Base-by-base conservation (phyloP, 2,329 filamentous ascomycete genomes). In the Fusarium temperatum region DNA sequence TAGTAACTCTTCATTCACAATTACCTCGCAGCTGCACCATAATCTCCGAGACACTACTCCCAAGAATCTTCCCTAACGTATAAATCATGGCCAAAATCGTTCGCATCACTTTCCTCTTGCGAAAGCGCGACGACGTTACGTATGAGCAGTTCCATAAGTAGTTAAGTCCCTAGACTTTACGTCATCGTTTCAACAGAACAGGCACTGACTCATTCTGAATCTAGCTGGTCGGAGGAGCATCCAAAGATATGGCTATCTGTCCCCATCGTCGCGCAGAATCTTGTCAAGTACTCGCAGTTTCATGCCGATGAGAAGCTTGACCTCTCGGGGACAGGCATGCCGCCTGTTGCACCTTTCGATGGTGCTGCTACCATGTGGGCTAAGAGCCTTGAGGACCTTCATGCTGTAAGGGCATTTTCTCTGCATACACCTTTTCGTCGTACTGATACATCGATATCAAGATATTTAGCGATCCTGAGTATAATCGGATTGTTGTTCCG, bases 381-480 rank as follows among this genome's bases (percentile, higher is more conserved):
- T 0, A 30, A n/a, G 20, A 48, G 26, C 20, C 45, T 30, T n/a
- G 26, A 17, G 6, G 45, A 30, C 1, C 45, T 48, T 1, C 45
- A 48, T n/a, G 20, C 20, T 48, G 45, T 48, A 30, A 48, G 44
- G 7, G 0, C 5, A 6, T 9, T 0, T 26, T 17, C 5, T 1
- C 20, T 26, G 1, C 0, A 45, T 20, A 1, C 4, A 17, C 0
- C 1, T 2, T 48, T 48, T 17, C 4, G 14, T 14, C 1, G 9
- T 15, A 17, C 28, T 50, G 3, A 50, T n/a, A 3, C 0, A 17
- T 32, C 5, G 1, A 13, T 1, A 0, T 13, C 1, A 5, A 50
- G 28, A 30, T 50, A 3, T 50, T 50, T 32, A 30, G 20, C 3
- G 47, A 50, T 50, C 20, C 47, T 0, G 47, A 48, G 9, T 50